Evolutionary conservation across 108 stramenopile species (phyloP), one percentile per base, ranked within the genome.

Genomic region (Parmales sp.): DNA sequence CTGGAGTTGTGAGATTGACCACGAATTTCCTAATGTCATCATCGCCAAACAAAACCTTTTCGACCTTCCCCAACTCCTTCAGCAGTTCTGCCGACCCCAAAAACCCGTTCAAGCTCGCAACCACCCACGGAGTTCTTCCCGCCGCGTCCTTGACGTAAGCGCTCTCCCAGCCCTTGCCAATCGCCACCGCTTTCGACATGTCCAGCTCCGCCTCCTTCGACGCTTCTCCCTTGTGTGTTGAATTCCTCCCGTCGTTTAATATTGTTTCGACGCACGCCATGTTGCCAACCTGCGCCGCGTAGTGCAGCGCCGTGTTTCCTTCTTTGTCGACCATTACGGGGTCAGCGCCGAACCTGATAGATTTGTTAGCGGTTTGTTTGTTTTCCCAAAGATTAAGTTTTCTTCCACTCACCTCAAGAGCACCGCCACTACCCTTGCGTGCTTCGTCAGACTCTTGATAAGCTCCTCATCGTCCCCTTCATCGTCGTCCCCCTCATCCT

Each of bases 261-360:
- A 60, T 60, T 28, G 29, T 60, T 16, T 28, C 31, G 13, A 60
- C 36, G 31, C 54, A 60, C 29, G 54, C 54, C 16, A 60, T 20
- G 31, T 60, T 60, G 29, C 54, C 54, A 16, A 60, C 54, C 54
- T 19, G 13, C 13, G n/a, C 28, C 13, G 54, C 54, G 54, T 60
- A 60, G 54, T 60, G 54, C 54, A 60, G 3, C 16, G 54, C 31
- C 8, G 54, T 60, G 54, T 60, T 34, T 3, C 54, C 54, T 16
- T 23, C 54, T 28, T 60, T 60, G 54, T 60, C 54, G 31, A 11
- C 0, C 3, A 60, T 28, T 1, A 20, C 36, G 54, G 31, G 29
- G 31, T 60, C 54, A 13, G 31, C 54, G 31, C 54, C 54, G 1
- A n/a, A n/a, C n/a, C n/a, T n/a, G n/a, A n/a, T n/a, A n/a, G n/a